Percentiles rank a stretch among this genome's conserved stretches.
Evolutionary conservation across 371 early-diverging fungal species (phyloP).

Genomic region (Circinella umbellata): DNA sequence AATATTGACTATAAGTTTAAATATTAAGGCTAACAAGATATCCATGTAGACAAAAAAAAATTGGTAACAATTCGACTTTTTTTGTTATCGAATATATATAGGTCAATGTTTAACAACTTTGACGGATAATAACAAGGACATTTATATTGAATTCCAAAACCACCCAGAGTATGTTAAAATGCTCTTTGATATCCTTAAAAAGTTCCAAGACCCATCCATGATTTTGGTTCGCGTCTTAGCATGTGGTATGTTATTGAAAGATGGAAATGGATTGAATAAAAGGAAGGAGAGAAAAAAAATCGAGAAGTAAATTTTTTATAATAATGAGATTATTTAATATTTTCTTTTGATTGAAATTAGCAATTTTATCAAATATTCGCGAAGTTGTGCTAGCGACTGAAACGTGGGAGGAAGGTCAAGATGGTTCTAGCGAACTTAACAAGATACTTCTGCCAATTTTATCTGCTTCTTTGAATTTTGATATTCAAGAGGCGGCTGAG

Average conservation of each 20-base stretch:
- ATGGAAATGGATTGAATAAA: not conserved
- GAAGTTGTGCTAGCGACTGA: slow-evolving; percentile 38
- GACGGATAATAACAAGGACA: slow-evolving; percentile 78
- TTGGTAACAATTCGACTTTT: too few relatives aligned
- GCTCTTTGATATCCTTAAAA: slow-evolving; percentile 50
- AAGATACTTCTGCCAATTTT: slow-evolving; percentile 58
- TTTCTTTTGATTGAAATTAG: slow-evolving; percentile 16
- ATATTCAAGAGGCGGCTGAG: slow-evolving; percentile 64
- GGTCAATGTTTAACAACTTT: slow-evolving; percentile 86
- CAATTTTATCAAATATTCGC: slow-evolving; percentile 48
- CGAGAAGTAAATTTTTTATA: not conserved
- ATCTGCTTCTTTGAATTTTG: slow-evolving; percentile 58
- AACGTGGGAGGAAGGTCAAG: slow-evolving; percentile 44
- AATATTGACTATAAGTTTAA: not conserved
- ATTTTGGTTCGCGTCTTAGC: slow-evolving; percentile 58
- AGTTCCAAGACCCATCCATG: slow-evolving; percentile 46
- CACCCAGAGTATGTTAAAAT: slow-evolving; percentile 62
- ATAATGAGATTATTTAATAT: not conserved
- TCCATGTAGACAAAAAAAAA: too few relatives aligned
- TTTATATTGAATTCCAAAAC: slow-evolving; percentile 61
- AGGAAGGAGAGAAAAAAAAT: not conserved
- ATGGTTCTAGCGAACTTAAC: slow-evolving; percentile 49
- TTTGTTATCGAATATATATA: slow-evolving; percentile 20
- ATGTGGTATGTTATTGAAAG: slow-evolving; percentile 46
- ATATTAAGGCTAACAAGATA: too few relatives aligned